These are phyloP conservation scores for Fusarium illudens DNA, from an alignment of 2,329 filamentous ascomycete genomes.

Conservation along the genomic window DNA sequence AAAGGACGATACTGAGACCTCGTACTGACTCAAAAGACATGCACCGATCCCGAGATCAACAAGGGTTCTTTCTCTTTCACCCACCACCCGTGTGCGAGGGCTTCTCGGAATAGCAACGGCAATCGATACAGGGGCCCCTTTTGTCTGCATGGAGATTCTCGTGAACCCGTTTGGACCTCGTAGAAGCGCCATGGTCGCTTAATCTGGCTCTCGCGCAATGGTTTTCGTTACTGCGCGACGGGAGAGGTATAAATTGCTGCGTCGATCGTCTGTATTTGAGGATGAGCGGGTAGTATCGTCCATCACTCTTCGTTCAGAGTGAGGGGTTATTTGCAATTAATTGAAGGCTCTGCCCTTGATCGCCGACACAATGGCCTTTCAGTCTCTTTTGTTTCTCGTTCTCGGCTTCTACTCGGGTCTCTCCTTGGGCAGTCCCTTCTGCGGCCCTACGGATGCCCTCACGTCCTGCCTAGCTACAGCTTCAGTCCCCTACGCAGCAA, in stretches of 20 bases:
- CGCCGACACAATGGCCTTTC: neutral
- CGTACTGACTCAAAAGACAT: neutral
- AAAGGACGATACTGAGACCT: neutral
- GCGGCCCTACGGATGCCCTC: conserved; percentile 16
- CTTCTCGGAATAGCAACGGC: neutral
- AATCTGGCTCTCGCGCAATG: neutral
- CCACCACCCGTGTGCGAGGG: neutral
- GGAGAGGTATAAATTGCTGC: neutral
- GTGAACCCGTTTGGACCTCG: conserved; percentile 15
- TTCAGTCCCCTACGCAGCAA: conserved; percentile 29
- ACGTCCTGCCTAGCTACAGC: conserved; percentile 39
- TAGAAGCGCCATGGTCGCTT: conserved; percentile 8
- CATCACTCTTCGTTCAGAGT: neutral
- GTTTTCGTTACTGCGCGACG: neutral
- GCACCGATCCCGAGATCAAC: neutral
- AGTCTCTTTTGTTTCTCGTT: neutral
- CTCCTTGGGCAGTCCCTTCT: neutral
- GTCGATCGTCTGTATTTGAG: neutral
- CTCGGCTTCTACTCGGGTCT: neutral
- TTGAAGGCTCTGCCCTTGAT: neutral
- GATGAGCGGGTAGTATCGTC: neutral
- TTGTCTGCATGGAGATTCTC: neutral
- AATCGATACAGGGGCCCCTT: neutral
- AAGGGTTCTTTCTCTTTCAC: neutral
- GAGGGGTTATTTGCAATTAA: neutral